Conservation (phyloP, 176 grass and related monocot species). For the Stipa capillata region DNA sequence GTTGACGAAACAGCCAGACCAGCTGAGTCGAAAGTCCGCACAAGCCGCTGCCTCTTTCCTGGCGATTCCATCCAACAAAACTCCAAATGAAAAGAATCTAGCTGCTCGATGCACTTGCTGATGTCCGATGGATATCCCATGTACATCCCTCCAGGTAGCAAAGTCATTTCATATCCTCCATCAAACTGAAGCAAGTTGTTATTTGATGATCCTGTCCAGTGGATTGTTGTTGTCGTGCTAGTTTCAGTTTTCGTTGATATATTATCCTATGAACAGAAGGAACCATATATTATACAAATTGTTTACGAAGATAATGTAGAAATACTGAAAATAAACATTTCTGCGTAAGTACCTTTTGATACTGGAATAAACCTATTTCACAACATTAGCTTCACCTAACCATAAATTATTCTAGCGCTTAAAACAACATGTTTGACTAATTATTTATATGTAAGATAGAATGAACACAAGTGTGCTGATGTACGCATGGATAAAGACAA, state of each 20-base stretch:
- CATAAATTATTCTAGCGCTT: neutral
- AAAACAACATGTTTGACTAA: neutral
- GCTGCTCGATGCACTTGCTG: conserved; percentile 53
- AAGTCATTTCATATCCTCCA: conserved; percentile 75
- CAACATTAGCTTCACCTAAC: neutral
- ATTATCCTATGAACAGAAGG: conserved; percentile 49
- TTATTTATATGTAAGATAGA: neutral
- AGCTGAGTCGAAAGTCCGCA: conserved; percentile 62
- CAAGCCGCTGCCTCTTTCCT: conserved; percentile 62
- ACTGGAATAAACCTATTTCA: neutral
- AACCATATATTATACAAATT: neutral
- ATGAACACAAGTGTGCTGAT: neutral
- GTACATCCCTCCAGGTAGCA: conserved; percentile 91
- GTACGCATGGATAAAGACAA: neutral
- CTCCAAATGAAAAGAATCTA: conserved; percentile 83
- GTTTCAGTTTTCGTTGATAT: conserved; percentile 39
- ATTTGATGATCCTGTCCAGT: conserved; percentile 64
- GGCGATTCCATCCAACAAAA: conserved; percentile 92
- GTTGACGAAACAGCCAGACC: conserved; percentile 81
- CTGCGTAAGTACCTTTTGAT: neutral
- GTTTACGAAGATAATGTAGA: neutral
- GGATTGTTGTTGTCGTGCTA: conserved; percentile 57
- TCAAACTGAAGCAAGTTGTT: conserved; percentile 67
- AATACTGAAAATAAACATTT: neutral
- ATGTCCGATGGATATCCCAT: conserved; percentile 87